These are phyloP conservation scores for Pseudomassariella vexata DNA, from an alignment of 2,329 filamentous ascomycete species.

Conservation along the genomic window DNA sequence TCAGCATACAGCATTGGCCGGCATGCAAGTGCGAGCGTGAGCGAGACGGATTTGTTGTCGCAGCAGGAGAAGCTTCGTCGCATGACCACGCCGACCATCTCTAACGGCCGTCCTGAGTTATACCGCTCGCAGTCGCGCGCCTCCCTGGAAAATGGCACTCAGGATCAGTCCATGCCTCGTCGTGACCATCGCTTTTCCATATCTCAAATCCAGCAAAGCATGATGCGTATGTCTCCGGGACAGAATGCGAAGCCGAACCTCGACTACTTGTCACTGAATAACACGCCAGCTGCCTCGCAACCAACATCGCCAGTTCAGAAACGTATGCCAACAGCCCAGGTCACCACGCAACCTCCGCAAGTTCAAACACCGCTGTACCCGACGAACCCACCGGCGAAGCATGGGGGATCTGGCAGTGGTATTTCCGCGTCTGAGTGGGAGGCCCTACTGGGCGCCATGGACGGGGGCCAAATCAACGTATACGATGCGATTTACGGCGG, in stretches of 20 bases:
- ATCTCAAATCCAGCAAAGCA: slow-evolving; percentile 33
- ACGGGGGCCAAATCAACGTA: slow-evolving; percentile 75
- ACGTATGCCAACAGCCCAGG: slow-evolving; percentile 29
- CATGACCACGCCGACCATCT: slow-evolving; percentile 44
- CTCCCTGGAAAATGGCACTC: slow-evolving; percentile 40
- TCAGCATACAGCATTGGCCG: slow-evolving; percentile 32
- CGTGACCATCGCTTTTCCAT: slow-evolving; percentile 44
- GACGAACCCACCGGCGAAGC: slow-evolving; percentile 28
- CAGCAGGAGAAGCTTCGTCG: slow-evolving; percentile 54
- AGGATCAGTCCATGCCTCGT: slow-evolving; percentile 32
- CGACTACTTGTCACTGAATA: slow-evolving; percentile 53
- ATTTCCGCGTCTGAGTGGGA: slow-evolving; percentile 74
- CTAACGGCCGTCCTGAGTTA: slow-evolving; percentile 27
- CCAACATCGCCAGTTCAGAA: slow-evolving; percentile 41
- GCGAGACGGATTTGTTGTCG: slow-evolving; percentile 46
- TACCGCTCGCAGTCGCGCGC: slow-evolving; percentile 36
- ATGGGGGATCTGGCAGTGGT: slow-evolving; percentile 28
- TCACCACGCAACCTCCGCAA: slow-evolving; percentile 24
- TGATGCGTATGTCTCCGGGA: slow-evolving; percentile 28
- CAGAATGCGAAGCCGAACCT: slow-evolving; percentile 39
- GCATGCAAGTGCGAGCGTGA: slow-evolving; percentile 36
- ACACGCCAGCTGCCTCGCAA: slow-evolving; percentile 38
- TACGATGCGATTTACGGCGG: slow-evolving; percentile 78
- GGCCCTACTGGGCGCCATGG: slow-evolving; percentile 70
- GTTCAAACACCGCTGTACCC: slow-evolving; percentile 27